Conservation (phyloP, 768 basidiomycete species). For the Hericium rajendrae region DNA sequence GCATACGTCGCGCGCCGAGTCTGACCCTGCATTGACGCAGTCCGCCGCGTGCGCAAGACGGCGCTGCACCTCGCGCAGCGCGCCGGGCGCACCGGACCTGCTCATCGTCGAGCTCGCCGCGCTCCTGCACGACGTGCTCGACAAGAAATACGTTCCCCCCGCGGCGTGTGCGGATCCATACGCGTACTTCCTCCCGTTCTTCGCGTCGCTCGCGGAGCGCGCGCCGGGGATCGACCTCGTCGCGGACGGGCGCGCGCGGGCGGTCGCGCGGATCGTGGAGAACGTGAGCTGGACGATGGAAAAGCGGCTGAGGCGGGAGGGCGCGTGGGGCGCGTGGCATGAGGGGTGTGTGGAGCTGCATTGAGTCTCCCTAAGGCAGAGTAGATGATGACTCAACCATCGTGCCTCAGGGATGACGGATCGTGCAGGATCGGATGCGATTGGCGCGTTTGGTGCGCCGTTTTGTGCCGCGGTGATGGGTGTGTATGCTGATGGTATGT, state of each 20-base stretch:
- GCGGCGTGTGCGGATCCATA: constrained; percentile 48
- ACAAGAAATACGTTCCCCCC: constrained; percentile 72
- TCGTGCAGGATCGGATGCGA: too few relatives aligned
- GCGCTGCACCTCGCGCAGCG: constrained; percentile 56
- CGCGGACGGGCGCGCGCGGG: constrained; percentile 45
- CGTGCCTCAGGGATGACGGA: too few relatives aligned
- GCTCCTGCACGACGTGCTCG: constrained; percentile 81
- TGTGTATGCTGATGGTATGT: not conserved
- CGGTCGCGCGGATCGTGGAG: constrained; percentile 55
- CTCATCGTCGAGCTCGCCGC: constrained; percentile 76
- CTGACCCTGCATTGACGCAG: constrained; percentile 28
- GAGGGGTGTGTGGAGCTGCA: constrained; percentile 64
- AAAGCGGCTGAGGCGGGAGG: constrained; percentile 47
- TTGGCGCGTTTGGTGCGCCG: constrained; percentile 38
- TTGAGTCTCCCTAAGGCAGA: too few relatives aligned
- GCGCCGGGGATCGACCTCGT: constrained; percentile 34
- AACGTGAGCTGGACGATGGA: constrained; percentile 85
- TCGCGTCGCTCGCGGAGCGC: constrained; percentile 27
- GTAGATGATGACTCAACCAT: too few relatives aligned
- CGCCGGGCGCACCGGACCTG: constrained; percentile 45
- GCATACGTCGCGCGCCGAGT: not conserved
- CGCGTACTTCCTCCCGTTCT: constrained; percentile 60
- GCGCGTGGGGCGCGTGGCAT: constrained; percentile 59
- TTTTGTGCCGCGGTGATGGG: not conserved
- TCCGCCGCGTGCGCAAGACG: constrained; percentile 73